Base-by-base conservation (phyloP, 2,329 filamentous ascomycete genomes). In the Aureobasidium sp. region DNA sequence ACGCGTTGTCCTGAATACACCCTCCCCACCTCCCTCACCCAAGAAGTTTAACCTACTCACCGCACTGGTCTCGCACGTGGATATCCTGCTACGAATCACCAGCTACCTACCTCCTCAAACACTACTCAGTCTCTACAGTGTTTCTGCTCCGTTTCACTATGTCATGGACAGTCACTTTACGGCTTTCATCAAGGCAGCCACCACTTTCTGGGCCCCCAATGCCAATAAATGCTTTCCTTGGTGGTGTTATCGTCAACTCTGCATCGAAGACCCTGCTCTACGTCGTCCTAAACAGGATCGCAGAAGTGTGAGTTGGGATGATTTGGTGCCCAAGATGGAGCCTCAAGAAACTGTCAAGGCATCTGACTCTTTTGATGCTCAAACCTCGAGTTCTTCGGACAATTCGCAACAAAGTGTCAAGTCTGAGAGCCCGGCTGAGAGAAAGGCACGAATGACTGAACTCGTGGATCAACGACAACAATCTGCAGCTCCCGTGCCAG, bases 91-190 rank as follows among this genome's bases (percentile, higher is more conserved):
- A 50, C 75, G 81, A 53, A 68, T 89, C 8, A 79, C 81, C 62
- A 78, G 79, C 65, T 76, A 82, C 62, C 78, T 90, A 22, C 70
- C 72, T 8, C 73, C 83, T 0, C 69, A 74, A 15, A 84, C 86
- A 59, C 76, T 91, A 7, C 70, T 91, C 63, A 80, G 76, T 48
- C 78, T 91, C 37, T 90, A 88, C 76, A 77, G 81, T 66, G 82
- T 85, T 66, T 88, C 83, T 70, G 82, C 78, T 60, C 77, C 81
- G 39, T 87, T 89, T 69, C 81, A 90, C 69, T 71, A 75, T 52
- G 77, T 84, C 31, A 72, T 90, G 68, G 82, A 87, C 69, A 75
- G 76, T 57, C 78, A 86, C 66, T 80, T 86, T 70, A 80, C 80
- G 9, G 82, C 82, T 40, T 81, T 82, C 62, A 78, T 90, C 57